Percentiles rank a stretch among this genome's conserved stretches.
These are phyloP conservation scores for Paraglomus occultum DNA, from an alignment of 192 early-diverging fungal species.

Conservation along the genomic window DNA sequence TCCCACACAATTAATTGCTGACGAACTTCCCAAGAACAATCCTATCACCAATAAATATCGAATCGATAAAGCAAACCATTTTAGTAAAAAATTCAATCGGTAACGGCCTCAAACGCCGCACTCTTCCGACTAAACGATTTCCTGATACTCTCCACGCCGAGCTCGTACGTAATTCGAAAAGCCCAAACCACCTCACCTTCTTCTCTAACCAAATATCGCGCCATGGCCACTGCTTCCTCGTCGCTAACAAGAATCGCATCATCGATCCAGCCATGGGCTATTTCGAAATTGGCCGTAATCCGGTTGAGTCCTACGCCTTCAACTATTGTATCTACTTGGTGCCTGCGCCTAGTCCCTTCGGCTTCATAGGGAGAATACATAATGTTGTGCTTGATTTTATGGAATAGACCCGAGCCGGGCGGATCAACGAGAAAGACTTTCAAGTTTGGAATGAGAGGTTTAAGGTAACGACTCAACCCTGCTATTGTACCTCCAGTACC, in stretches of 20 bases:
- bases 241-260: slow-evolving; percentile 85
- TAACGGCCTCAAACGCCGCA: background rate
- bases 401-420: slow-evolving; percentile 86
- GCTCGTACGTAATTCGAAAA: slow-evolving; percentile 20
- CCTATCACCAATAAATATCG: slow-evolving; percentile 35
- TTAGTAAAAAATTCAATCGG: background rate
- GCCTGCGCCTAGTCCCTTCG: slow-evolving; percentile 85
- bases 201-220: slow-evolving; percentile 74
- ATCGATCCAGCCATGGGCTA: slow-evolving; percentile 62
- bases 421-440: slow-evolving; percentile 85
- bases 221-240: slow-evolving; percentile 87
- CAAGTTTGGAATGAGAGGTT: slow-evolving; percentile 58
- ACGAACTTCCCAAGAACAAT: slow-evolving; percentile 86
- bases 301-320: slow-evolving; percentile 97
- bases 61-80: background rate
- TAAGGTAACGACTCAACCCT: slow-evolving; percentile 86
- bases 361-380: slow-evolving; percentile 87
- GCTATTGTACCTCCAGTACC: slow-evolving; percentile 91
- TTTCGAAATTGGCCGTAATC: slow-evolving; percentile 82
- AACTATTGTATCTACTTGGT: slow-evolving; percentile 97
- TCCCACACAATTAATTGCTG: slow-evolving; percentile 91
- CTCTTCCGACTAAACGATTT: background rate
- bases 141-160: slow-evolving; percentile 18
- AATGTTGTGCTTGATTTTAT: slow-evolving; percentile 87
- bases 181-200: slow-evolving; percentile 48